Conservation (phyloP, 257 asterid species). For the Nicotiana attenuata region DNA sequence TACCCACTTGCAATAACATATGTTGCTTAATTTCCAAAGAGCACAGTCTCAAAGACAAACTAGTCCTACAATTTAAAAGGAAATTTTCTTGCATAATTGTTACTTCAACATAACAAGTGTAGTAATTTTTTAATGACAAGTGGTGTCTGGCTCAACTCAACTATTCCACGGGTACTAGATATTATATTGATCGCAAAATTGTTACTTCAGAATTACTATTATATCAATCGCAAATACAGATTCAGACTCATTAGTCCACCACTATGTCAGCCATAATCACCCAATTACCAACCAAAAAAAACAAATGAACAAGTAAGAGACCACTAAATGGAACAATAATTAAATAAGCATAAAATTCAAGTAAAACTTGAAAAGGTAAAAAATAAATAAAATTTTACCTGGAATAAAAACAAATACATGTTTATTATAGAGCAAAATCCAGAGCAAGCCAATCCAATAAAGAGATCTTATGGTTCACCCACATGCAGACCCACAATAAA, state of each 20-base stretch:
- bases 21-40: not conserved
- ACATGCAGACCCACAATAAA: not conserved
- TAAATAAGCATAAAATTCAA: not conserved
- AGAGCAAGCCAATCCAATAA: not conserved
- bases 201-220: not conserved
- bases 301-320: not conserved
- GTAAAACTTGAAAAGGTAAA: not conserved
- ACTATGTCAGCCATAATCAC: not conserved
- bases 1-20: conserved; percentile 9
- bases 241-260: not conserved
- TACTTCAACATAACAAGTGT: not conserved
- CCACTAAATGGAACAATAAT: not conserved
- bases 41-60: not conserved
- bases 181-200: not conserved
- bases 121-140: too few species aligned
- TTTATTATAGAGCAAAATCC: conserved; percentile 4
- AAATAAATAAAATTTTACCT: not conserved
- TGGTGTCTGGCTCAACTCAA: too few species aligned
- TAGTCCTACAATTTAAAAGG: not conserved
- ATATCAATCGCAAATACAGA: not conserved
- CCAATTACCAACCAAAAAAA: not conserved
- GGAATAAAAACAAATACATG: not conserved
- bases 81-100: not conserved
- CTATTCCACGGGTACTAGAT: too few species aligned
- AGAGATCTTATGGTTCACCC: not conserved